phyloP scores from a whole-genome alignment of 2,329 filamentous ascomycete genomes.

The Fusarium ramigenum region DNA sequence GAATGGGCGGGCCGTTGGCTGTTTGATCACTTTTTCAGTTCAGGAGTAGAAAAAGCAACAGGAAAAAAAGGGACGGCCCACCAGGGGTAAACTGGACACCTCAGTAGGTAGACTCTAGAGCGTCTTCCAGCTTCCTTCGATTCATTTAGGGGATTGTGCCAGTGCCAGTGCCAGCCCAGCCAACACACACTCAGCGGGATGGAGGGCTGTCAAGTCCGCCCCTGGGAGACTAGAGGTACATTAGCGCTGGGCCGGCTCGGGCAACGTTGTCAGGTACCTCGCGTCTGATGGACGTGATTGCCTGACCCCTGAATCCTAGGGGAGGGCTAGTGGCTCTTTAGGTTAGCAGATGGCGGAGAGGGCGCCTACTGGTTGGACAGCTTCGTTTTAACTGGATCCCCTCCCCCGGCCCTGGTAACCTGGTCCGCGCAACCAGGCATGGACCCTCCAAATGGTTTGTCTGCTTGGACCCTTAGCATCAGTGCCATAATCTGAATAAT shows the following conservation, averaged over 20 bases:
- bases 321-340: constrained; percentile 3
- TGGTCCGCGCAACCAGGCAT: constrained; percentile 32
- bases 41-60: constrained; percentile 27
- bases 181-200: constrained; percentile 16
- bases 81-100: constrained; percentile 6
- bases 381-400: constrained; percentile 3
- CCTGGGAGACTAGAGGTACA: constrained; percentile 23
- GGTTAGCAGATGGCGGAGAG: constrained; percentile 16
- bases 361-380: constrained; percentile 31
- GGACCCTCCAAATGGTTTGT: constrained; percentile 19
- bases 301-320: constrained; percentile 33
- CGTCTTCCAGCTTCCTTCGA: constrained; percentile 29
- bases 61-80: constrained; percentile 31
- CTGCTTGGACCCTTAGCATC: constrained; percentile 36
- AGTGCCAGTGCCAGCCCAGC: background rate
- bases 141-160: constrained; percentile 16
- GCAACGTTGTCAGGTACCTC: constrained; percentile 34
- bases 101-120: background rate
- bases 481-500: constrained; percentile 16
- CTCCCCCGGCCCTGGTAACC: constrained; percentile 26
- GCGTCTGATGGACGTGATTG: constrained; percentile 19
- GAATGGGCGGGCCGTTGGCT: constrained; percentile 8
- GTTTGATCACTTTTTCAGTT: constrained; percentile 30
- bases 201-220: constrained; percentile 40
- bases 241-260: constrained; percentile 28